phyloP scores from a whole-genome alignment of 306 rosid species.

The Lablab purpureus region DNA sequence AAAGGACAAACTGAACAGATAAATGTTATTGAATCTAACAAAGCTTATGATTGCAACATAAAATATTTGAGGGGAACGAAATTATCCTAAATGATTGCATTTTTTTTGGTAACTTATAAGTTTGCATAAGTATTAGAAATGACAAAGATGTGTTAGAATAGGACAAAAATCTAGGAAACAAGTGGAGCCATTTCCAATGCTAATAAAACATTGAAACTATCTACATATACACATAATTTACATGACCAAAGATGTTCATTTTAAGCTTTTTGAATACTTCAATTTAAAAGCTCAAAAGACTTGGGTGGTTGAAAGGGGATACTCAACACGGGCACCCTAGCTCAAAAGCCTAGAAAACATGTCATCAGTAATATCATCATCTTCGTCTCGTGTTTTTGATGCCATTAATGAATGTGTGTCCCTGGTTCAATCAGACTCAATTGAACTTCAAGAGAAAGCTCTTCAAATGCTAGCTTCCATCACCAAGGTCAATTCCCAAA shows the following conservation, averaged over 20 bases:
- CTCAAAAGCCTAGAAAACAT: conserved; percentile 40
- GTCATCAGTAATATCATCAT: conserved; percentile 41
- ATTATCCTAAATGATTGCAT: neutral
- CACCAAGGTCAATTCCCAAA: conserved; percentile 76
- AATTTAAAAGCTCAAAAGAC: neutral
- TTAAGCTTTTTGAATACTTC: conserved; percentile 19
- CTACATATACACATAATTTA: conserved; percentile 15
- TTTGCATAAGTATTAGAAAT: no score
- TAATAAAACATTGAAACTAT: conserved; percentile 54
- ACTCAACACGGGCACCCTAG: neutral
- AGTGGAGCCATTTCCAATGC: no score
- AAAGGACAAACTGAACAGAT: neutral
- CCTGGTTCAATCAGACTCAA: conserved; percentile 51
- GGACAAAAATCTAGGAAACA: no score
- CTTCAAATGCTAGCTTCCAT: conserved; percentile 66
- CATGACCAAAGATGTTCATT: neutral
- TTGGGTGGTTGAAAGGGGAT: neutral
- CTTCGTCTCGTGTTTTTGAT: conserved; percentile 49
- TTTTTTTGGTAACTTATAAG: neutral
- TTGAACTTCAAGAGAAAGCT: conserved; percentile 59
- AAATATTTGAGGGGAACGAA: neutral
- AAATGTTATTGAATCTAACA: neutral
- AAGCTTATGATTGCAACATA: neutral
- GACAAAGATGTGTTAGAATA: no score
- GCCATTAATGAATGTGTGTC: conserved; percentile 53